Evolutionary conservation across 2,329 filamentous ascomycete genomes (phyloP).

Genomic region (Colletotrichum eleusines): DNA sequence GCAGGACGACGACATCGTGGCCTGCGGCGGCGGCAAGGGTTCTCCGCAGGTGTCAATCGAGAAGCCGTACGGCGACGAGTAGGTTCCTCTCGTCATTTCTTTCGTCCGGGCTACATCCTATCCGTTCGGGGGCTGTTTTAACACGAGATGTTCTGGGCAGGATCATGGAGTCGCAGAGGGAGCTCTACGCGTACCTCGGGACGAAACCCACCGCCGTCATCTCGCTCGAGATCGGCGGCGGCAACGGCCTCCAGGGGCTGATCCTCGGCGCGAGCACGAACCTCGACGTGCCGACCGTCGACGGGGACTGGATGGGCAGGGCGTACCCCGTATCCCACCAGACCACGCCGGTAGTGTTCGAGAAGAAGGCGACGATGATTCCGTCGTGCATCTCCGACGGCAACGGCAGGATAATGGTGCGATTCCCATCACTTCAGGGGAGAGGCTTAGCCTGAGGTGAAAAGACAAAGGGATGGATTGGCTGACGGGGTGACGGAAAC

Average conservation of each 20-base stretch:
- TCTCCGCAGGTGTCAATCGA: constrained; percentile 73
- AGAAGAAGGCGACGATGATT: constrained; percentile 51
- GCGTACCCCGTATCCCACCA: constrained; percentile 68
- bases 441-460: no score
- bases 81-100: neutral
- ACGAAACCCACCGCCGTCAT: constrained; percentile 52
- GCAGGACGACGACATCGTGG: constrained; percentile 62
- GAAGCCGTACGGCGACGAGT: constrained; percentile 51
- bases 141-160: neutral
- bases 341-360: constrained; percentile 58
- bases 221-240: constrained; percentile 69
- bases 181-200: constrained; percentile 64
- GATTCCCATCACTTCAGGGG: no score
- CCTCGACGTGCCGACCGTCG: constrained; percentile 64
- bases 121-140: neutral
- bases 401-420: constrained; percentile 55
- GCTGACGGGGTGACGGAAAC: neutral
- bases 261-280: constrained; percentile 65
- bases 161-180: constrained; percentile 61
- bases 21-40: constrained; percentile 57
- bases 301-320: constrained; percentile 68
- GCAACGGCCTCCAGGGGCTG: constrained; percentile 71
- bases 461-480: neutral
- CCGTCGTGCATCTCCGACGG: constrained; percentile 45
- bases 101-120: accelerated